Percentiles rank a stretch among this genome's conserved stretches.
phyloP scores from a whole-genome alignment of 2,329 filamentous ascomycete genomes.

The Diaporthe amygdali region DNA sequence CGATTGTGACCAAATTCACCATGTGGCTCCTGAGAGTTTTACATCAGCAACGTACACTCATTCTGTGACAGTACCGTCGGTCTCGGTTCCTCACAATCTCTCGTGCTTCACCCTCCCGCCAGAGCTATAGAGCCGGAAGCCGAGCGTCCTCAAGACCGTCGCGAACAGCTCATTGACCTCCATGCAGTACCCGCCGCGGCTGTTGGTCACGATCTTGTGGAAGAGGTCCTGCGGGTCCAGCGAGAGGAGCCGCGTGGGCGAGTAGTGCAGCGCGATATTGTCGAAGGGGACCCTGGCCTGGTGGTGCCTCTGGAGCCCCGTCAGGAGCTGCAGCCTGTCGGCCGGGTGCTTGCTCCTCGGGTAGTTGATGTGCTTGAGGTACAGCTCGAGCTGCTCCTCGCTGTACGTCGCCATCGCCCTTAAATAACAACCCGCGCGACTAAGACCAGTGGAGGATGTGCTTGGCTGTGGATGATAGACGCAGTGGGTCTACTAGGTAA shows the following conservation, averaged over 20 bases:
- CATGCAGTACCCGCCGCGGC: slow-evolving; percentile 60
- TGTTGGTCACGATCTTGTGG: slow-evolving; percentile 43
- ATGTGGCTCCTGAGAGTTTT: slow-evolving; percentile 55
- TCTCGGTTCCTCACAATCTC: slow-evolving; percentile 13
- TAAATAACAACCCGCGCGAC: too few species aligned
- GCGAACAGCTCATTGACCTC: slow-evolving; percentile 52
- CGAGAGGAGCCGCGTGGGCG: slow-evolving; percentile 31
- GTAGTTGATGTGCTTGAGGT: slow-evolving; percentile 37
- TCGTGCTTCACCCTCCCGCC: slow-evolving; percentile 47
- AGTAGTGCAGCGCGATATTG: slow-evolving; percentile 58
- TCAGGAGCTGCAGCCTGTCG: slow-evolving; percentile 36
- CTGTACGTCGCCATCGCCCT: slow-evolving; percentile 26
- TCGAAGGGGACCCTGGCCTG: slow-evolving; percentile 60
- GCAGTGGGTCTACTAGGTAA: background rate
- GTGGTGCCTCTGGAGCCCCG: slow-evolving; percentile 43
- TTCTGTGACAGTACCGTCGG: too few species aligned
- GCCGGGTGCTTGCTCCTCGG: slow-evolving; percentile 28
- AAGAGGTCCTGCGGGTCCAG: slow-evolving; percentile 37
- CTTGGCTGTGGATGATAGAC: background rate
- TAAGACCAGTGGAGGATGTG: background rate
- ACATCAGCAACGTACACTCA: too few species aligned
- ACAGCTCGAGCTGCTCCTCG: slow-evolving; percentile 35
- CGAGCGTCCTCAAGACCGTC: slow-evolving; percentile 51
- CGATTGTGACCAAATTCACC: slow-evolving; percentile 62
- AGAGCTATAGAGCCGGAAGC: slow-evolving; percentile 54